Evolutionary conservation across 2,329 filamentous ascomycete species (phyloP), one percentile per base, ranked within the genome.

Genomic region (Cyclaneusma minus): DNA sequence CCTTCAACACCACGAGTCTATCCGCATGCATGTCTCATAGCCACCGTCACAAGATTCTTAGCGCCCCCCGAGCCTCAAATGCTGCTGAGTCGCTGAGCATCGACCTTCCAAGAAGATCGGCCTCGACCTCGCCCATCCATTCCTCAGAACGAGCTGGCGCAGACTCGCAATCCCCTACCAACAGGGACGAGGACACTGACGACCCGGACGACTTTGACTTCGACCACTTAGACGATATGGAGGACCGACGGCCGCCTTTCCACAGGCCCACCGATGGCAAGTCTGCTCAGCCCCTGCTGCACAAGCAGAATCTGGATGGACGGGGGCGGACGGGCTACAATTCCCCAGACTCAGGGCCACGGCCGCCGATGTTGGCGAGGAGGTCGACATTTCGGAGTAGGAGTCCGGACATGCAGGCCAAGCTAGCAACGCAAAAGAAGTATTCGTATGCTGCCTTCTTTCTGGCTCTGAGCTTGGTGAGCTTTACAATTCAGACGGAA

Each of bases 401-500:
- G 41, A 85, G 78, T 45, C 80, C 82, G n/a, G 65, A 71, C 32
- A 58, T 61, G 18, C 60, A 67, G 38, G 64, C 70, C 11, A 65
- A 66, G 36, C 54, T 64, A 33, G 75, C 73, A 22, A 84, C 81
- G 18, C 68, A 69, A 45, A 77, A 70, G 47, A 83, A 83, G 53
- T 95, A 98, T 54, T 76, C 79, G 13, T 82, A 87, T 47, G 87
- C 89, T 2, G 75, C 68, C 27, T 68, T 84, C 38, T 94, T 94
- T 52, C 63, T 98, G 33, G 54, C 77, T 16, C 48, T 94, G 39
- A 89, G 80, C 46, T 61, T 98, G 44, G 57, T 92, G 32, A 78
- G 80, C 45, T 98, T 98, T 49, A 82, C 83, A 24, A 61, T 93
- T 5, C 89, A 98, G 64, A 95, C 89, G 3, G 87, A 95, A 60